phyloP scores from a whole-genome alignment of 306 rosid species.

The Pachyrhizus erosus region DNA sequence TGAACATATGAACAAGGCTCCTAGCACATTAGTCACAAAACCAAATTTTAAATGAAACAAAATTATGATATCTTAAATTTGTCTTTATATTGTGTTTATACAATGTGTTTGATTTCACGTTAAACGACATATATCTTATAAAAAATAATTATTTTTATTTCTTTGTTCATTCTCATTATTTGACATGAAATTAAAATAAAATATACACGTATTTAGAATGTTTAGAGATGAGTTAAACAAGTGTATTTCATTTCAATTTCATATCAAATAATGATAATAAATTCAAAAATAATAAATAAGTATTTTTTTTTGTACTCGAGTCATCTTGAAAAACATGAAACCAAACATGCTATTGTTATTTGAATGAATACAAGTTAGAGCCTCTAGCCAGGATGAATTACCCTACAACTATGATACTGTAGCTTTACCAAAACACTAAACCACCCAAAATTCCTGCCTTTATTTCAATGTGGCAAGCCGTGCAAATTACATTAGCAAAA shows the following conservation, averaged over 20 bases:
- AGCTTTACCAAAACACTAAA: conserved; percentile 14
- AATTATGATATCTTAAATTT: background rate
- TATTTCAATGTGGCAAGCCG: background rate
- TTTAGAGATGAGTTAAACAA: background rate
- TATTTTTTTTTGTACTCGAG: background rate
- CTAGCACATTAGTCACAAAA: conserved; percentile 30
- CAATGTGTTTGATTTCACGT: background rate
- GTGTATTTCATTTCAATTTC: background rate
- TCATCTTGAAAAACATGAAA: background rate
- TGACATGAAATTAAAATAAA: background rate
- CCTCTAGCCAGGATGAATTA: background rate
- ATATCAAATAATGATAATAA: background rate
- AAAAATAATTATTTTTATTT: background rate
- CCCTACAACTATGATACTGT: background rate
- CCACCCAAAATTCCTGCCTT: background rate
- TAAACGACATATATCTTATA: background rate
- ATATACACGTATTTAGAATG: background rate
- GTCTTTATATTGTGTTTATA: background rate
- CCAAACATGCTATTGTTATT: background rate
- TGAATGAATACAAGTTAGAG: background rate
- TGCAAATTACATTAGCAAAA: conserved; percentile 27
- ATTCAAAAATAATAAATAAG: background rate
- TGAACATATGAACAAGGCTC: background rate
- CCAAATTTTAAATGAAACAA: conserved; percentile 24
- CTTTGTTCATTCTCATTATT: background rate